Base-by-base conservation (phyloP, 768 basidiomycete genomes). In the Mycena floridula region DNA sequence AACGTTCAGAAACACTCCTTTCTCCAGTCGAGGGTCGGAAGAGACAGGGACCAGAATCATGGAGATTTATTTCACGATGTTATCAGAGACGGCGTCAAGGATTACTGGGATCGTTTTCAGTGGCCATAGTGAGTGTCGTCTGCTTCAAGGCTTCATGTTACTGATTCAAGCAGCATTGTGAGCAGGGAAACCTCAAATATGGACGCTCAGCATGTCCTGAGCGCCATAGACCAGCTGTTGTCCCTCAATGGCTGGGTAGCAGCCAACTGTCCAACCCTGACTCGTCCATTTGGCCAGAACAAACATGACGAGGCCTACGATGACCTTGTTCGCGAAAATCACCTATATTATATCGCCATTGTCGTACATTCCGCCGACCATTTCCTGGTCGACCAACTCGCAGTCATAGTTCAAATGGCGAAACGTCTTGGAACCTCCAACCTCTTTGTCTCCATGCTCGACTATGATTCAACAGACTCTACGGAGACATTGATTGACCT, bases 221-320 rank as follows among this genome's bases (percentile, higher is more conserved):
- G 75, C 39, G 82, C 94, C 4, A 89, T 99, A 39, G 96, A 99
- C 63, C 89, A 90, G 51, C 73, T 99, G 0, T 73, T 98, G n/a
- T 86, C 89, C 13, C 77, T 97, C 45, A 97, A 98, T 55, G 96
- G 96, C 15, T 99, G 96, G 96, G 96, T 95, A 12, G 92, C 93
- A 21, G 91, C 91, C 3, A 80, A 90, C 23, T 99, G 95, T 60
- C 91, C 95, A 7, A 94, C 90, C 1, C 76, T 99, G 26, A 78
- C 77, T 3, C 82, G 96, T n/a, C 96, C 96, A 3, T 99, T 99
- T 55, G 90, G 89, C 5, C 86, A 94, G 59, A 89, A 93, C 65
- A 85, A 81, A 54, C 75, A 81, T 49, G 82, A 94, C 44, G 81
- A 86, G 52, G 76, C 86, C 16, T 98, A 92, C 62, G 89, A 91